A percentile compares a stretch with the other conserved stretches of the same genome.
These are phyloP conservation scores for Carex cristatella DNA, from an alignment of 176 grass and related monocot genomes.

Conservation along the genomic window DNA sequence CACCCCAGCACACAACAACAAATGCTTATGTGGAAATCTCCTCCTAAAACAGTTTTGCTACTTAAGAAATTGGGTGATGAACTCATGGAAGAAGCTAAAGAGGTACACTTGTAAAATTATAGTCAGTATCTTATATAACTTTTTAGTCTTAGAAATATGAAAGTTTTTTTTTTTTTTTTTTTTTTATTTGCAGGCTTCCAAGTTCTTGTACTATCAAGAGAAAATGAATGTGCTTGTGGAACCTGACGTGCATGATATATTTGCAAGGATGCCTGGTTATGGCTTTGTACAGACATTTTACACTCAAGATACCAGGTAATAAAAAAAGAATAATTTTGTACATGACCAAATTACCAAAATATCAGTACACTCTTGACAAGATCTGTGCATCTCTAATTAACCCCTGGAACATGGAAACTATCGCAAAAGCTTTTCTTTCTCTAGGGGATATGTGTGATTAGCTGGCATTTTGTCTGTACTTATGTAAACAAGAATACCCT, in stretches of 20 bases:
- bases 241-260: constrained; percentile 98
- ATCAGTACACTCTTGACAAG: not conserved
- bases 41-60: constrained; percentile 88
- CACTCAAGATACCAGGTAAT: constrained; percentile 87
- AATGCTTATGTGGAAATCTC: constrained; percentile 99
- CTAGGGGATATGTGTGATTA: not conserved
- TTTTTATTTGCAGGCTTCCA: constrained; percentile 55
- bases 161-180: not conserved
- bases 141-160: not conserved
- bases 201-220: constrained; percentile 88
- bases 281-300: constrained; percentile 99
- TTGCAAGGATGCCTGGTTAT: constrained; percentile 98
- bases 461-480: not conserved
- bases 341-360: not conserved
- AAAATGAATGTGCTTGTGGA: constrained; percentile 99
- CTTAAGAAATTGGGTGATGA: constrained; percentile 89
- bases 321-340: not conserved
- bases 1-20: constrained; percentile 97
- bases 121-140: not conserved
- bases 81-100: constrained; percentile 99
- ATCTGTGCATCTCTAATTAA: not conserved
- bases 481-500: not conserved
- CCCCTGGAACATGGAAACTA: not conserved
- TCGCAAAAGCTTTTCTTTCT: not conserved
- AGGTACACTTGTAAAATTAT: constrained; percentile 38